Evolutionary conservation across 106 monocot species (phyloP), one percentile per base, ranked within the genome.

Genomic region (Allium sativum): DNA sequence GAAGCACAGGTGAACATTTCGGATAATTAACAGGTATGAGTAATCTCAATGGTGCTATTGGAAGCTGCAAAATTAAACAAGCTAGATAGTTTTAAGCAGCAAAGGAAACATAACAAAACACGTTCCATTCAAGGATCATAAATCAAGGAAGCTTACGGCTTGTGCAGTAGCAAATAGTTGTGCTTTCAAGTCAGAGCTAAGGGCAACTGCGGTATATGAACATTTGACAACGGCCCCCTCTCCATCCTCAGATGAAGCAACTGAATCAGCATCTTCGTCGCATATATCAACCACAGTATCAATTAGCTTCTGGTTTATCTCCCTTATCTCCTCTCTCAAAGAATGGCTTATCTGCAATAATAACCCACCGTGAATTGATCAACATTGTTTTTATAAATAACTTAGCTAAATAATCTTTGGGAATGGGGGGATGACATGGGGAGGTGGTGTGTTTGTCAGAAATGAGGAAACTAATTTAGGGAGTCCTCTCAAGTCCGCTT

Each of bases 241-340:
- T 45, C 71, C 68, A 43, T 55, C 76, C 64, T 72, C 82, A 17
- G 74, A 64, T 41, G 78, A 65, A 61, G 70, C 69, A 58, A 57
- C 53, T 21, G 75, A 71, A 69, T 82, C 78, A 12, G 41, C 52
- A 66, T 83, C 83, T 21, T 83, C 82, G 62, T 89, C 83, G n/a
- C 59, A 75, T 48, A 86, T 42, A 31, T 76, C 78, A 44, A 93
- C 72, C 15, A 78, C 71, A 21, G 89, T 81, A 70, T 80, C 85
- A 42, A 93, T 89, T 10, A 89, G 76, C 52, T 74, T 69, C 41
- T 67, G 58, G 58, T 93, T 93, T 80, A 93, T 89, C 67, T 83
- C 80, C 21, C 53, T 64, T 40, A 93, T 80, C 59, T 89, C 93
- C 48, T 89, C 85, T 21, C 78, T 18, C 41, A 93, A 70, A 41